Evolutionary conservation across 441 rosid species (phyloP), one percentile per base, ranked within the genome.

Genomic region (Populus trichocarpa): DNA sequence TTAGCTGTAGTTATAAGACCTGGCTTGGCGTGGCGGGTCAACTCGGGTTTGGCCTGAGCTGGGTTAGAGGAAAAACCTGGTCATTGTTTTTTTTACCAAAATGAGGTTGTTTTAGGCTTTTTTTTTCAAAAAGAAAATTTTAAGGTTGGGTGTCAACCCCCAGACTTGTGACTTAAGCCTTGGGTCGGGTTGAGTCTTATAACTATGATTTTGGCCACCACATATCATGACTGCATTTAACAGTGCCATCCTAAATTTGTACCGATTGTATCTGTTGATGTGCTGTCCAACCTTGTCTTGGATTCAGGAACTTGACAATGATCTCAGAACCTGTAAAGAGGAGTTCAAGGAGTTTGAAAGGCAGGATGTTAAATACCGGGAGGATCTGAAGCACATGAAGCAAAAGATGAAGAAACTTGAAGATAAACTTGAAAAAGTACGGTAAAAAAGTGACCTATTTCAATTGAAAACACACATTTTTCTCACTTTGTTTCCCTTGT

Each of bases 361-460:
- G 88, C 97, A 91, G 81, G 98, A 94, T 82, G 92, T 96, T 81
- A 94, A 96, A 78, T 87, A 91, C 76, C 85, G 97, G 78, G 99
- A 96, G 85, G 97, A 94, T 85, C 77, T 91, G 83, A 94, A 90
- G 90, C 98, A 96, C 87, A 83, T 81, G 89, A 96, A 94, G 86
- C 99, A 94, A 85, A 96, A 94, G 88, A 87, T 96, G 67, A 96
- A 93, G 89, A 96, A 94, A 84, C 90, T 94, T 35, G 97, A 96
- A 78, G 99, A 90, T 76, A 96, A 93, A 84, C 80, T 90, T 83
- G 88, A 85, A 70, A 96, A 94, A 95, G 98, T 96, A 84, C 53
- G 80, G 53, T 8, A 80, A 72, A 78, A 53, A 13, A 46, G 66
- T 79, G 68, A 69, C 77, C 86, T 71, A 70, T 76, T 70, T 79